Base-by-base conservation (phyloP, 495 filamentous ascomycete species). In the Lasiosphaeris hirsuta region DNA sequence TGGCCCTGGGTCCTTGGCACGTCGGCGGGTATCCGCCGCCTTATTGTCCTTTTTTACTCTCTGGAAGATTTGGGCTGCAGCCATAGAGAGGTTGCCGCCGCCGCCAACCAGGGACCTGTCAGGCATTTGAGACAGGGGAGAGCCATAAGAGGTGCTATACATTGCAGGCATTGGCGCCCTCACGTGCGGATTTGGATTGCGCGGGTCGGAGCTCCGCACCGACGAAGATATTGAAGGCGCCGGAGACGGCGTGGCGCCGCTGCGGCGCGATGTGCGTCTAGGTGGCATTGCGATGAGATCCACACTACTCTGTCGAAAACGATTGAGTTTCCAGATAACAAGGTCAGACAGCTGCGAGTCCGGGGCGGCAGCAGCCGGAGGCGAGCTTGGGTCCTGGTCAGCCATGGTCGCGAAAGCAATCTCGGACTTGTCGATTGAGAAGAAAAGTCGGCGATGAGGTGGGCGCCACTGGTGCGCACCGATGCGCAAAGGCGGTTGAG, bases 141-240 rank as follows among this genome's bases (percentile, higher is more conserved):
- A 68, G 48, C 69, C 69, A 53, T 72, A 72, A 0, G 65, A 63
- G 10, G 59, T 62, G 58, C 69, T 72, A 56, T 67, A 65, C 54
- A 63, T 70, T 48, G 65, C 52, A 0, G 60, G 58, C 15, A 68
- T 43, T 1, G 59, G 40, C 10, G 61, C 53, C 23, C 63, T 63
- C 17, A 50, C 42, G 7, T 13, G 13, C 3, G 23, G 23, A 30
- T 54, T 10, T 35, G 48, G 38, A 46, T 34, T 18, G 34, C 23
- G 10, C 17, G 18, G 23, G 46, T 36, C 42, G 13, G 10, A 39
- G 13, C 43, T 19, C 35, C 33, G 38, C 30, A 35, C 36, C 14
- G 56, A 41, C 10, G 55, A 34, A 15, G n/a, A 56, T 37, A 37
- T 14, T 14, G 49, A 34, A 14, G 61, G 35, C 10, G 46, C 11